Conservation (phyloP, 2,329 filamentous ascomycete genomes). For the Ophiobolus disseminans region DNA sequence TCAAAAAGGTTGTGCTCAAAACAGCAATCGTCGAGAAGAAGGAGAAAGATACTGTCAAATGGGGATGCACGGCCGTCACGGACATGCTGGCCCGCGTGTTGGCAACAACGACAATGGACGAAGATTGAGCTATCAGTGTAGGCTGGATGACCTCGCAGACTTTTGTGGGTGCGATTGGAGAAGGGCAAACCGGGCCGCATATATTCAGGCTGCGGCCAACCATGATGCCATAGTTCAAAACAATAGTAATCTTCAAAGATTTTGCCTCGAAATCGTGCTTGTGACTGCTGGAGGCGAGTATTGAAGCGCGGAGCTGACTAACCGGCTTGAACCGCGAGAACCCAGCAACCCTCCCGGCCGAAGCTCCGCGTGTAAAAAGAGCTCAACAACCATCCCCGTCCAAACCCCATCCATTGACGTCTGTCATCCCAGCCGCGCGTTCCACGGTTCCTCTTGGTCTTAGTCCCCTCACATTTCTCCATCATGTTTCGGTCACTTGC, state of each 20-base stretch:
- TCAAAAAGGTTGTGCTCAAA: constrained; percentile 76
- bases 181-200: too few species aligned
- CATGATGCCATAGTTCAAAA: not conserved
- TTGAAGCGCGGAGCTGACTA: constrained; percentile 7
- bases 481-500: constrained; percentile 62
- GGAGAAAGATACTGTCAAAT: constrained; percentile 60
- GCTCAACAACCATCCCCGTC: constrained; percentile 46
- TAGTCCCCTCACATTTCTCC: constrained; percentile 29
- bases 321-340: constrained; percentile 9
- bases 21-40: constrained; percentile 61
- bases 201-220: too few species aligned
- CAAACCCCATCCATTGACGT: constrained; percentile 49
- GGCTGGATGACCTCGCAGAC: not conserved
- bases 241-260: not conserved
- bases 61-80: constrained; percentile 51
- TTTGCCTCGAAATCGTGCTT: not conserved
- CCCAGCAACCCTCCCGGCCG: constrained; percentile 31
- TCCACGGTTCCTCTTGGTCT: constrained; percentile 39
- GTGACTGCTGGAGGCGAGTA: constrained; percentile 7
- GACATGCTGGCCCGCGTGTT: constrained; percentile 47
- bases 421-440: constrained; percentile 37
- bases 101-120: constrained; percentile 46
- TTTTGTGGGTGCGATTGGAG: too few species aligned
- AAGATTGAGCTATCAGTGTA: constrained; percentile 37
- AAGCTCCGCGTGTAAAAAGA: constrained; percentile 33